phyloP scores from a whole-genome alignment of 148 eudicot species.

The Limonium bicolor region DNA sequence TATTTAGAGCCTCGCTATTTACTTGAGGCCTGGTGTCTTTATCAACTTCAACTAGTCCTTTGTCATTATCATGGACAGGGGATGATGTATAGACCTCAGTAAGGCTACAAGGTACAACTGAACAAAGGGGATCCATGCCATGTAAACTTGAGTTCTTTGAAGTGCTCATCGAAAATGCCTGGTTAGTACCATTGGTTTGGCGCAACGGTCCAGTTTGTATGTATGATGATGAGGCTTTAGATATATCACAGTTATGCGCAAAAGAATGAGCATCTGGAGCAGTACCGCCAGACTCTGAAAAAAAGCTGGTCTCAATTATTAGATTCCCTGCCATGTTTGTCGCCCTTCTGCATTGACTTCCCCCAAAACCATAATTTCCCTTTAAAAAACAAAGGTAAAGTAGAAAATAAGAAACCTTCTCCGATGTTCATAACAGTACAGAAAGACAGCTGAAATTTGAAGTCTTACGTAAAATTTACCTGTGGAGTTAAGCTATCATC shows the following conservation, averaged over 20 bases:
- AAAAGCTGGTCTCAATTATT: slow-evolving; percentile 47
- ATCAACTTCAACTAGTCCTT: slow-evolving; percentile 8
- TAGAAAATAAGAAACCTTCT: not conserved
- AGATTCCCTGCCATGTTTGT: slow-evolving; percentile 20
- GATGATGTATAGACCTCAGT: slow-evolving; percentile 19
- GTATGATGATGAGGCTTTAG: slow-evolving; percentile 35
- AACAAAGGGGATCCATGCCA: slow-evolving; percentile 65
- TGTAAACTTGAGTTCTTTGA: slow-evolving; percentile 32
- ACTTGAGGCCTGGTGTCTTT: slow-evolving; percentile 6
- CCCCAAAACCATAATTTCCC: slow-evolving; percentile 16
- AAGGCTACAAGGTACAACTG: slow-evolving; percentile 86
- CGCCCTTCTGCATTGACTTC: slow-evolving; percentile 6
- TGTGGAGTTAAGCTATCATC: not conserved
- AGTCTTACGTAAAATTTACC: not conserved
- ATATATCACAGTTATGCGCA: slow-evolving; percentile 24
- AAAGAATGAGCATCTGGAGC: slow-evolving; percentile 56
- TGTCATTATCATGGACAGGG: slow-evolving; percentile 11
- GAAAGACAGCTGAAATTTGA: not conserved
- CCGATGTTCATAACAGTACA: too few species aligned
- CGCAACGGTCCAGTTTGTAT: slow-evolving; percentile 18
- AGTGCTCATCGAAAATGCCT: slow-evolving; percentile 23
- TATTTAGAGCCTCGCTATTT: slow-evolving; percentile 8
- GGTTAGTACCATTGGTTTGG: slow-evolving; percentile 13
- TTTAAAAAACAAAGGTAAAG: slow-evolving; percentile 10
- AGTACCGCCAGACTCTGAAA: slow-evolving; percentile 70